phyloP scores from a whole-genome alignment of 768 basidiomycete genomes.

The Sporobolomyces roseus region DNA sequence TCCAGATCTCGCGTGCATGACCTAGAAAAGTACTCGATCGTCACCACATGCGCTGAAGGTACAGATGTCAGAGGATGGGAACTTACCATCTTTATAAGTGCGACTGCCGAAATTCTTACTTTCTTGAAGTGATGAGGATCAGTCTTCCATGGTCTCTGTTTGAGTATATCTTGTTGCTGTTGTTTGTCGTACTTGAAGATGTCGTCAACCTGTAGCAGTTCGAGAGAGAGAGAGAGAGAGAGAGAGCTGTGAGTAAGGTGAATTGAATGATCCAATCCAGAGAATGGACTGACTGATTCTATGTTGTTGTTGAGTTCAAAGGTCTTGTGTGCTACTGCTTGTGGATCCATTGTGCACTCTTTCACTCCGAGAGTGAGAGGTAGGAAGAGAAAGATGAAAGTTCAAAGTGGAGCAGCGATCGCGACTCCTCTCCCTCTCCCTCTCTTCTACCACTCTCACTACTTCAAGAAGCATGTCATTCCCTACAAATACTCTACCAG shows the following conservation, averaged over 20 bases:
- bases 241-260: background rate
- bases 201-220: constrained; percentile 30
- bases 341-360: background rate
- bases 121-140: constrained; percentile 60
- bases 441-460: constrained; percentile 7
- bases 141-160: constrained; percentile 77
- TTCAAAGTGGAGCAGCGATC: background rate
- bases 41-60: too few relatives aligned
- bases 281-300: background rate
- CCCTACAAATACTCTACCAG: constrained; percentile 29
- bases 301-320: constrained; percentile 13
- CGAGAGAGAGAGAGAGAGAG: background rate
- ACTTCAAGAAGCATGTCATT: constrained; percentile 15
- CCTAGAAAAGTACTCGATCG: too few relatives aligned
- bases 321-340: constrained; percentile 9
- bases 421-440: background rate
- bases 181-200: constrained; percentile 49
- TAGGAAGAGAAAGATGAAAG: background rate
- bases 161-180: constrained; percentile 51
- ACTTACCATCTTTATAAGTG: constrained; percentile 58
- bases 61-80: too few relatives aligned
- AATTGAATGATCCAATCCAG: too few relatives aligned
- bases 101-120: constrained; percentile 55
- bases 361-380: background rate
- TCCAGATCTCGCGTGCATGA: constrained; percentile 88